These are phyloP conservation scores for Aspergillus niger DNA, from an alignment of 2,329 filamentous ascomycete genomes.

Conservation along the genomic window DNA sequence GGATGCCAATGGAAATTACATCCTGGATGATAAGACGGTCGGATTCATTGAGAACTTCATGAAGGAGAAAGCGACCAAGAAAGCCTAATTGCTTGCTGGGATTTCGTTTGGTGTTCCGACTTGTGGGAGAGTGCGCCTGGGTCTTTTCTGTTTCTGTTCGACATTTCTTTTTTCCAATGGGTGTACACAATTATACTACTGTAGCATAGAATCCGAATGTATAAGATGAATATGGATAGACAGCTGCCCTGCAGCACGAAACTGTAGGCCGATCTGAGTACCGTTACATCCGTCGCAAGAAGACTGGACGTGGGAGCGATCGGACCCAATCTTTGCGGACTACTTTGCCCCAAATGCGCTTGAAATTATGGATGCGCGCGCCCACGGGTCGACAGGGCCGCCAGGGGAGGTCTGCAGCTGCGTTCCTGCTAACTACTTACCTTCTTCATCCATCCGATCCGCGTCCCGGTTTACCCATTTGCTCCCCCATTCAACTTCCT, in stretches of 20 bases:
- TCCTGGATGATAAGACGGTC: constrained; percentile 35
- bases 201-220: constrained; percentile 31
- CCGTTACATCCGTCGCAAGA: not conserved
- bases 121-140: constrained; percentile 1
- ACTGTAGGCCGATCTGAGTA: not conserved
- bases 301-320: not conserved
- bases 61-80: constrained; percentile 25
- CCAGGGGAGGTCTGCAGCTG: constrained; percentile 4
- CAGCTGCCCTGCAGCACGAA: not conserved
- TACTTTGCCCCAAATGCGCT: not conserved
- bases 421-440: not conserved
- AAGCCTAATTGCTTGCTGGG: constrained; percentile 11
- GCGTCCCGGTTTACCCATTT: not conserved
- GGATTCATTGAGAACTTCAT: constrained; percentile 43
- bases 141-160: constrained; percentile 11
- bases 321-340: not conserved
- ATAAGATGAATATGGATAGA: constrained; percentile 13
- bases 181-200: constrained; percentile 28
- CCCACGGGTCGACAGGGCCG: constrained; percentile 3
- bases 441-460: constrained; percentile 2
- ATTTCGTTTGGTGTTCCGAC: constrained; percentile 8
- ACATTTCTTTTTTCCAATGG: constrained; percentile 6
- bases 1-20: constrained; percentile 42
- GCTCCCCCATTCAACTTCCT: not conserved
- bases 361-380: not conserved